phyloP scores from a whole-genome alignment of 805 yeast species.

The Hanseniaspora pseudoguilliermondii region DNA sequence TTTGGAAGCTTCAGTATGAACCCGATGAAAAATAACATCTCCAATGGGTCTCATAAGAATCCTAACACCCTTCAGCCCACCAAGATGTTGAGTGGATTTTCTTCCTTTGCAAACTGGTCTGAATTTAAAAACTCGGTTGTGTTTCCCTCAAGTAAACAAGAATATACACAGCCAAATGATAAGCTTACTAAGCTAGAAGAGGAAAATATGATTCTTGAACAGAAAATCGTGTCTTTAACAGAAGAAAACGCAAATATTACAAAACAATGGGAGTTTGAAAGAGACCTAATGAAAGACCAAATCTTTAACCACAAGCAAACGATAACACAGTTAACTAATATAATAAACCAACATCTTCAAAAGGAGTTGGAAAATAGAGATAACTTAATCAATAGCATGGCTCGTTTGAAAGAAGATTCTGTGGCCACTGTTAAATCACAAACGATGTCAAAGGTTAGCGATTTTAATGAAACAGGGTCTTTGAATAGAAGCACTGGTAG shows the following conservation, averaged over 20 bases:
- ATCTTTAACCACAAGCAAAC: not conserved
- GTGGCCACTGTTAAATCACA: not conserved
- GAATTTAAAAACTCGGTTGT: not conserved
- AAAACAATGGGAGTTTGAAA: not conserved
- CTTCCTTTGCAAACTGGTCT: not conserved
- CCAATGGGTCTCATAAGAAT: not conserved
- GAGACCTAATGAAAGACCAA: not conserved
- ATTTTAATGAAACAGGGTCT: not conserved
- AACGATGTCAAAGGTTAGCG: constrained; percentile 3
- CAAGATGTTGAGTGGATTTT: not conserved
- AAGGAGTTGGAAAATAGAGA: constrained; percentile 7
- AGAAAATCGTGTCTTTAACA: not conserved
- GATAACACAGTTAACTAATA: not conserved
- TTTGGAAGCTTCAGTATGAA: not conserved
- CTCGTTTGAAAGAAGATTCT: not conserved
- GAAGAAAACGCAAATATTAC: not conserved
- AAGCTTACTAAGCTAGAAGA: not conserved
- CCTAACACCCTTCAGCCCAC: not conserved
- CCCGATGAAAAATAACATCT: not conserved
- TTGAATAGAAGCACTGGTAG: not conserved
- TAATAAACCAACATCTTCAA: not conserved
- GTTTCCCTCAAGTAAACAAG: not conserved
- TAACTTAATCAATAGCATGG: not conserved
- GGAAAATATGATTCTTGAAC: not conserved
- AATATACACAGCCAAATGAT: not conserved